Base-by-base conservation (phyloP, 306 rosid genomes). In the Pterocarpus macrocarpus region DNA sequence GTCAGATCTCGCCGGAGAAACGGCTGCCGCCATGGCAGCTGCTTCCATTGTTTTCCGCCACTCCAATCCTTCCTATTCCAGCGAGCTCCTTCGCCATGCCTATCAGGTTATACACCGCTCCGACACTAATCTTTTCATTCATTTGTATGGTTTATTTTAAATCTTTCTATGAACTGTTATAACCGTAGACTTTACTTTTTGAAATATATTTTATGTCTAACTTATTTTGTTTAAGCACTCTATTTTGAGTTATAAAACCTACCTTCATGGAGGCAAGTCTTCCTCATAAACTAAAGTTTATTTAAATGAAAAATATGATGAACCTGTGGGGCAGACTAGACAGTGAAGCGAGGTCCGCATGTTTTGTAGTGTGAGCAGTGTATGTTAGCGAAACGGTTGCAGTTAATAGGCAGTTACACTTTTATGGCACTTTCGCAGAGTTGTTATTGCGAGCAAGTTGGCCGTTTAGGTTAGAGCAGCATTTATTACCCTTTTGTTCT, bases 1-100 rank as follows among this genome's bases (percentile, higher is more conserved):
- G 59, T 93, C 99, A 73, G 99, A 96, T 90, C 99, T 96, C 0
- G 98, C 98, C 45, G 99, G 98, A 64, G 99, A 96, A 86, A 92
- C 99, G 0, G 98, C 99, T 8, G 99, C 99, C 8, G 99, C 99
- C 2, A 93, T 96, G 99, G 98, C 99, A 0, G 98, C 99, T 5
- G 99, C 99, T 1, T 93, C 98, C 79, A 80, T 96, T 9, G 99
- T 96, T 28, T 96, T 96, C 90, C 94, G 93, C 74, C 97, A 59
- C 82, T 84, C 93, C 44, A 85, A 93, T 82, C 99, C 97, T 2
- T 67, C 94, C 5, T 96, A 96, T 69, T 55, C 99, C 52, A 75
- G n/a, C 7, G 88, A 80, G 87, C 97, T 96, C 53, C 92, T 96
- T 73, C 71, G 89, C 50, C 99, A 96, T 38, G 97, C 99, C 13